phyloP scores from a whole-genome alignment of 2,329 filamentous ascomycete genomes.

The Xylaria arbuscula region DNA sequence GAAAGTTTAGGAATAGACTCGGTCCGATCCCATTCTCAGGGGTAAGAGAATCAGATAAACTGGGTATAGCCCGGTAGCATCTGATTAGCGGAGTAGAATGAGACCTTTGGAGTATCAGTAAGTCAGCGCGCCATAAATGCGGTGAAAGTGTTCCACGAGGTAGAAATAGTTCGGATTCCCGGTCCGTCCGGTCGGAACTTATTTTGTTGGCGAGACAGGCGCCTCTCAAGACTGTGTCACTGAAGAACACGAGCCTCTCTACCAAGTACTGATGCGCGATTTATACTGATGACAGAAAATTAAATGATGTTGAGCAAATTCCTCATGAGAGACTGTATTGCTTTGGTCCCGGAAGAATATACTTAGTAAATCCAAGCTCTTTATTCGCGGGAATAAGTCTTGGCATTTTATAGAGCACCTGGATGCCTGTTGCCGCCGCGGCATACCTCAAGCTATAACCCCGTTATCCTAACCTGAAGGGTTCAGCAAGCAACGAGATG shows the following conservation, averaged over 20 bases:
- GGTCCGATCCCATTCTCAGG: conserved; percentile 27
- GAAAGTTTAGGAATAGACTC: conserved; percentile 33
- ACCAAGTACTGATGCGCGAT: not conserved
- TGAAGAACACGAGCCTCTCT: conserved; percentile 1
- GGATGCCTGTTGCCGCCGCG: too few species aligned
- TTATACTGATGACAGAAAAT: not conserved
- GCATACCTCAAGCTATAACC: not conserved
- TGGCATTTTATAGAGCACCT: not conserved
- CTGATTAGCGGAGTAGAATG: conserved; percentile 12
- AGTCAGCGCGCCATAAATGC: not conserved
- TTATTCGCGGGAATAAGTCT: not conserved
- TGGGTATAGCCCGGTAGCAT: not conserved
- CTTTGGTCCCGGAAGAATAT: not conserved
- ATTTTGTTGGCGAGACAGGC: not conserved
- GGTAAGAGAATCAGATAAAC: not conserved
- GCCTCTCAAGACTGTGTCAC: not conserved
- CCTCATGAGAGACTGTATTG: not conserved
- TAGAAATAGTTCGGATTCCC: conserved; percentile 19
- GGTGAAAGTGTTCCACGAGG: conserved; percentile 14
- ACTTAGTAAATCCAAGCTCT: not conserved
- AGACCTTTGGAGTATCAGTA: not conserved
- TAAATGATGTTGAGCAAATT: not conserved
- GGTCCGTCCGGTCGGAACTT: conserved; percentile 31
- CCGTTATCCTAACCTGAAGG: not conserved
- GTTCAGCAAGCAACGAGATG: not conserved